phyloP scores from a whole-genome alignment of 768 basidiomycete genomes.

The Phanerochaete sordida region DNA sequence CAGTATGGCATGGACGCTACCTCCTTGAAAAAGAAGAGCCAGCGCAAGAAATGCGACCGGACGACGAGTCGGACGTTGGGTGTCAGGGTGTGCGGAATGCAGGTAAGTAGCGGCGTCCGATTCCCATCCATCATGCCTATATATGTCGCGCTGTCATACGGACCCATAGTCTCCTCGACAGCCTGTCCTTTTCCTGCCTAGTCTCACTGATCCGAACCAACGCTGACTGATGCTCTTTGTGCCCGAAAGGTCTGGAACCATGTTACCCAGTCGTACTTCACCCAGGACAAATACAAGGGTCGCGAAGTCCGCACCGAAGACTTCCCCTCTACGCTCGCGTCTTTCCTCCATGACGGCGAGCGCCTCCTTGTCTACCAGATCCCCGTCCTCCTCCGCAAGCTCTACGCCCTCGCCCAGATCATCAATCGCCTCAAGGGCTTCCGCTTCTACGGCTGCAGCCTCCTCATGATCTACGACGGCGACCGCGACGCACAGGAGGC shows the following conservation, averaged over 20 bases:
- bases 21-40: constrained; percentile 91
- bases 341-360: constrained; percentile 85
- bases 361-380: constrained; percentile 87
- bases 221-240: constrained; percentile 6
- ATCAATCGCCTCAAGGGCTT: constrained; percentile 89
- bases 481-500: constrained; percentile 83
- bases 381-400: constrained; percentile 83
- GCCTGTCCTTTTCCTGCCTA: neutral
- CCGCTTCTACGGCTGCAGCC: constrained; percentile 96
- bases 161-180: neutral
- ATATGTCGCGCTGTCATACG: constrained; percentile 4
- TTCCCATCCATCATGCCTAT: neutral
- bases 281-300: constrained; percentile 96
- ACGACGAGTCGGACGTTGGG: constrained; percentile 92
- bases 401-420: constrained; percentile 92
- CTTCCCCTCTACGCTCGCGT: constrained; percentile 76
- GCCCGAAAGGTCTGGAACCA: constrained; percentile 85
- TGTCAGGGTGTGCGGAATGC: constrained; percentile 97
- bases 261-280: constrained; percentile 75
- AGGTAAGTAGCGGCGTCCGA: constrained; percentile 56
- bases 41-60: constrained; percentile 95
- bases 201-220: neutral
- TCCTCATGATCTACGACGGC: constrained; percentile 97
- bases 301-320: constrained; percentile 85
- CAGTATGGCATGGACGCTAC: constrained; percentile 98